Conservation (phyloP, 805 yeast species). For the Priceomyces medius region DNA sequence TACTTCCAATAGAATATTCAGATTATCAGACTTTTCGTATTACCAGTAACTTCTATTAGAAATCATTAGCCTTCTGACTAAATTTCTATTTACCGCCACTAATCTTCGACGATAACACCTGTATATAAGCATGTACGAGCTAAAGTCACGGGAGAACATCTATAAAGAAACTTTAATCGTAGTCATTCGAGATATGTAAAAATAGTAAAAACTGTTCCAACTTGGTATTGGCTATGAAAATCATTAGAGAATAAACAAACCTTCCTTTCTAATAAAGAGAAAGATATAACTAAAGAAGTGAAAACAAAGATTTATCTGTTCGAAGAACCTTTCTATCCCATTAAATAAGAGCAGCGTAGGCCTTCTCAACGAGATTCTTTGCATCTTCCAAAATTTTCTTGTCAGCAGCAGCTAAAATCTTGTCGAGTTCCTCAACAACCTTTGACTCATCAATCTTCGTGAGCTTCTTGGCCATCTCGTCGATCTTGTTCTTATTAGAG, state of each 20-base stretch:
- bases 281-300: neutral
- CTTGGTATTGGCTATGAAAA: too few relatives aligned
- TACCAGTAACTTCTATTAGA: neutral
- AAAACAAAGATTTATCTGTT: neutral
- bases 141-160: neutral
- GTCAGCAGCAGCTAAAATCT: neutral
- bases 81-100: neutral
- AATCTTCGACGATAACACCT: neutral
- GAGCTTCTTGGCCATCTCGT: constrained; percentile 8
- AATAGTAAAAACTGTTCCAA: too few relatives aligned
- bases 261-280: too few relatives aligned
- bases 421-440: constrained; percentile 12
- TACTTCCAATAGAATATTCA: too few relatives aligned
- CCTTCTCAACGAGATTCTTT: constrained; percentile 25
- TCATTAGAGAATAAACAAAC: too few relatives aligned
- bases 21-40: too few relatives aligned
- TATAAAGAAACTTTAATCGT: too few relatives aligned
- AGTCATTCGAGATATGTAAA: too few relatives aligned
- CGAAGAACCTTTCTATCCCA: neutral
- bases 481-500: neutral
- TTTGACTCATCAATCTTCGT: constrained; percentile 13
- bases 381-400: constrained; percentile 22
- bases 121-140: neutral
- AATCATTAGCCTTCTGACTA: neutral
- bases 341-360: constrained; percentile 16